phyloP scores from a whole-genome alignment of 352 stramenopile genomes.

The Phytophthora boehmeriae region DNA sequence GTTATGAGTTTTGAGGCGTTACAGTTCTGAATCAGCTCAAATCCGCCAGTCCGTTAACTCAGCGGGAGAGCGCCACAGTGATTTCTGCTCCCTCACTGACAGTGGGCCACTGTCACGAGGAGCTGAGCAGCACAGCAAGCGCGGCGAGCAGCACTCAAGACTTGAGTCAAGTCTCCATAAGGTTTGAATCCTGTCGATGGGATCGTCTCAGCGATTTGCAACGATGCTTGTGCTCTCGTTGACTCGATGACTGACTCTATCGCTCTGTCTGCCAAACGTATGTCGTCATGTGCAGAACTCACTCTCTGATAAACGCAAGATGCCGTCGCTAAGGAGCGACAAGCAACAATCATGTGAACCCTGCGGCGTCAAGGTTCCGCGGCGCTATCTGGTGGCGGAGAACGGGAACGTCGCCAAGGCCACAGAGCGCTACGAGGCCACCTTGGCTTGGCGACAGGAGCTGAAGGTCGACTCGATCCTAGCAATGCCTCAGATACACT shows the following conservation, averaged over 20 bases:
- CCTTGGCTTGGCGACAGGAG: constrained; percentile 75
- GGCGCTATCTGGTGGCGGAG: constrained; percentile 70
- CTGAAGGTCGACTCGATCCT: constrained; percentile 75
- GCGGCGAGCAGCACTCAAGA: not conserved
- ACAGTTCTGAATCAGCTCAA: constrained; percentile 12
- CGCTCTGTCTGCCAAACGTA: not conserved
- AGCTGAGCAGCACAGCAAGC: not conserved
- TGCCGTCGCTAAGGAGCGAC: constrained; percentile 4
- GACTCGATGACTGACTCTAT: constrained; percentile 1
- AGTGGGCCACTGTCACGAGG: constrained; percentile 1
- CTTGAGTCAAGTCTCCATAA: constrained; percentile 11
- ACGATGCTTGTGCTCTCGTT: not conserved
- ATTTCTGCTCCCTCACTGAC: too few species aligned
- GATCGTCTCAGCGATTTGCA: constrained; percentile 4
- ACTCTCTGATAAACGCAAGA: not conserved
- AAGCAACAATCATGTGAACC: constrained; percentile 11
- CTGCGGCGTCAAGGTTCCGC: constrained; percentile 31
- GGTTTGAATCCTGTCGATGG: constrained; percentile 11
- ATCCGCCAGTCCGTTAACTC: not conserved
- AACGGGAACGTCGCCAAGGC: constrained; percentile 65
- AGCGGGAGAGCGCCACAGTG: not conserved
- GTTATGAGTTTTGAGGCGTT: constrained; percentile 24
- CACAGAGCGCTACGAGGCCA: constrained; percentile 62
- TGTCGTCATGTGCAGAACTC: not conserved
- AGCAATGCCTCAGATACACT: constrained; percentile 54